Base-by-base conservation (phyloP, 768 basidiomycete species). In the Hirschioporus abietinus region DNA sequence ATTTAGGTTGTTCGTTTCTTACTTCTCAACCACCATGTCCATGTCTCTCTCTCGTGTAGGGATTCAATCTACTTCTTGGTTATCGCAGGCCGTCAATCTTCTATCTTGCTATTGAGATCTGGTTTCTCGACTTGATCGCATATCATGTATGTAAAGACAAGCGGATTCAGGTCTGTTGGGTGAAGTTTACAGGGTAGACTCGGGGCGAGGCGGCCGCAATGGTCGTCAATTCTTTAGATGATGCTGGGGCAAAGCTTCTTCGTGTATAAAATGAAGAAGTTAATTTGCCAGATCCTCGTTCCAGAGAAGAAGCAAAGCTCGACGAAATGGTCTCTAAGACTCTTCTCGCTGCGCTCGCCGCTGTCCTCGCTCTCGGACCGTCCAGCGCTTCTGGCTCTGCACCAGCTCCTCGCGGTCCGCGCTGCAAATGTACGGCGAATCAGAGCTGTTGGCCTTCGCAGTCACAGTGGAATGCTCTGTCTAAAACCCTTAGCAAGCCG, bases 381-480 rank as follows among this genome's bases (percentile, higher is more conserved):
- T 52, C 42, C 15, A 52, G 6, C 42, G 42, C 42, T 52, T 52
- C 42, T 52, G 42, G 42, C 20, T 52, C 42, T 15, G 42, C 42
- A 52, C 42, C 42, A 3, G 42, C 42, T 52, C 42, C 42, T 52
- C 42, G 42, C 3, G 42, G 42, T 52, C 42, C 42, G 42, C 42
- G 42, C 3, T 52, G 42, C 42, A 52, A 52, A 15, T 52, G 42
- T 52, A 52, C 42, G 42, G 42, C 42, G 12, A 20, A 52, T 10
- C 42, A 6, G 42, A 52, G 42, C 42, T 84, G 82, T 70, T 84
- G 83, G 81, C 83, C 83, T 1, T 74, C 70, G n/a, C 61, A 72
- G 0, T 58, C 72, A 1, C 72, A 74, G 1, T 82, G 82, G 67
- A 52, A 73, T 8, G 57, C 67, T 5, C 74, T 84, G 9, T 68